Evolutionary conservation across 257 asterid species (phyloP), one percentile per base, ranked within the genome.

Genomic region (Cinchona pubescens): DNA sequence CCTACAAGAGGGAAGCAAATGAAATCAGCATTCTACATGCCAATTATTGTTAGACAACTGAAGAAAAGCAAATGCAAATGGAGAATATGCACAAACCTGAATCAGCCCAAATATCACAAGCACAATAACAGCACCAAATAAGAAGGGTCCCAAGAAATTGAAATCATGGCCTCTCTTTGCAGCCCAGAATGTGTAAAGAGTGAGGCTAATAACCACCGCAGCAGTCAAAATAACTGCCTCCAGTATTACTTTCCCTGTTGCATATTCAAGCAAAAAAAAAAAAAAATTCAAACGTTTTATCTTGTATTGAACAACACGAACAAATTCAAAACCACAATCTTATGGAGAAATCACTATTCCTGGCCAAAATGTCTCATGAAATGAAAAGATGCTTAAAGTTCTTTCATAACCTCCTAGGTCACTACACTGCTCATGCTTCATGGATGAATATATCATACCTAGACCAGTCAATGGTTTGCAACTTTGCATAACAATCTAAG

Each of bases 171-270:
- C 96, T 73, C 85, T 86, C 76, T 45, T 87, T 11, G 94, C 89
- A 2, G 97, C 96, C 95, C 94, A 90, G 78, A 90, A 90, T 71
- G 96, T 87, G 90, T 86, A 92, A 13, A 81, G 16, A 7, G 89
- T 87, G 34, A 92, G 91, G 72, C 85, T 69, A 15, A 92, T 14
- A 11, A 90, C 89, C 82, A 88, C 90, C 32, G 78, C 85, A 18
- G 86, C 56, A 4, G 93, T 90, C 67, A 90, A 70, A 2, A 82
- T 73, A 0, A 67, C 86, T 0, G 94, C 56, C 84, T 92, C 93
- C 73, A 90, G 74, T 21, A 90, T 78, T 19, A 82, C 69, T 61
- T 73, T 83, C 65, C 93, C 92, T 87, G 87, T 46, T 11, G 4
- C 21, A 55, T 58, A 56, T 51, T 34, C 15, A 35, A 69, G 48